A percentile compares a stretch with the other conserved stretches of the same genome.
These are phyloP conservation scores for Alternaria brassicae DNA, from an alignment of 2,329 filamentous ascomycete species.

Conservation along the genomic window DNA sequence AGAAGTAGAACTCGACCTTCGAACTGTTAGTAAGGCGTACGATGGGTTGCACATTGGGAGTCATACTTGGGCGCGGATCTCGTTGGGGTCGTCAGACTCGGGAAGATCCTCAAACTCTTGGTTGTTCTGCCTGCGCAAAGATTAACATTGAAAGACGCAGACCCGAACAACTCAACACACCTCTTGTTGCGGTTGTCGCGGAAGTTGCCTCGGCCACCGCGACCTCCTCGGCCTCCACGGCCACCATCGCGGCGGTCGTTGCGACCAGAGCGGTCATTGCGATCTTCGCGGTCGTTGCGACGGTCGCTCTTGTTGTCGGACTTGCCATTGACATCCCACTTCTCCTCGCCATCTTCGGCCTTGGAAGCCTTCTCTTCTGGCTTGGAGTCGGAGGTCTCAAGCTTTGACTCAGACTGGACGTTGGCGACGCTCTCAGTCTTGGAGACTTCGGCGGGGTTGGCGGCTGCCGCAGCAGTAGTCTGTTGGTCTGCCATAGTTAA, in stretches of 20 bases:
- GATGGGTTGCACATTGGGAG: not conserved
- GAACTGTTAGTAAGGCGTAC: constrained; percentile 23
- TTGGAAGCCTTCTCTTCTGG: constrained; percentile 4
- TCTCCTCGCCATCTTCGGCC: constrained; percentile 24
- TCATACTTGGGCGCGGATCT: constrained; percentile 82
- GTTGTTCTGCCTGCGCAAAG: constrained; percentile 32
- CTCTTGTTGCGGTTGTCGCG: constrained; percentile 26
- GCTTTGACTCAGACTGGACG: constrained; percentile 20
- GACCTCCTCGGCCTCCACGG: constrained; percentile 22
- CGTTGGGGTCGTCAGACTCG: constrained; percentile 76
- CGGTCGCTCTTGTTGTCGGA: constrained; percentile 21
- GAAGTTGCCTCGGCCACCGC: constrained; percentile 29
- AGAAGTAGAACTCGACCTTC: constrained; percentile 95
- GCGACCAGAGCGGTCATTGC: constrained; percentile 19
- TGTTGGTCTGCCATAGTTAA: constrained; percentile 34
- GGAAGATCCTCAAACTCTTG: constrained; percentile 59
- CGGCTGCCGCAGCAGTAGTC: constrained; percentile 22
- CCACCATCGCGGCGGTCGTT: constrained; percentile 12
- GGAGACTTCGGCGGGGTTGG: constrained; percentile 29
- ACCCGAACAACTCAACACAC: constrained; percentile 7
- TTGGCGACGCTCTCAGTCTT: constrained; percentile 20
- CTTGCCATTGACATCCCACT: constrained; percentile 27
- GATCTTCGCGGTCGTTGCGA: constrained; percentile 25
- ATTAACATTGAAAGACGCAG: constrained; percentile 7
- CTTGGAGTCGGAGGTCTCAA: constrained; percentile 18